Evolutionary conservation across 2,329 filamentous ascomycete genomes (phyloP), one percentile per base, ranked within the genome.

Genomic region (Dactylonectria estremocensis): DNA sequence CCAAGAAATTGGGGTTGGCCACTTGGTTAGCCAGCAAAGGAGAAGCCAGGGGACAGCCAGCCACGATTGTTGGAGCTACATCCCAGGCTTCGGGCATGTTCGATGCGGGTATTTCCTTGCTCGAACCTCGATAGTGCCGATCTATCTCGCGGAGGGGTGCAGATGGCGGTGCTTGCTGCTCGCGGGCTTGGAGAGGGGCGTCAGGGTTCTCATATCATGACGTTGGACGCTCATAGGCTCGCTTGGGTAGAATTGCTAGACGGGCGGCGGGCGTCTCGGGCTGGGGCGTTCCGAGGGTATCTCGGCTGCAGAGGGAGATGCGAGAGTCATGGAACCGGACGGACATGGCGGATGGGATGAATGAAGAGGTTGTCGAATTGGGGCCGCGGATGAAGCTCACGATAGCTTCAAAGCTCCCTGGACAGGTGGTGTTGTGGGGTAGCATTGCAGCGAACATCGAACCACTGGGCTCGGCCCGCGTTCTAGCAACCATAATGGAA

Each of bases 361-460:
- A 33, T 58, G 35, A 48, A 14, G 20, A 37, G 56, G 43, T 33
- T 48, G 48, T 48, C 49, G 50, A 57, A 58, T 37, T 33, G 24
- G 40, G 3, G 28, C 35, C 49, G 35, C 8, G 40, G 63, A 46
- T 73, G 74, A 76, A 72, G 69, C 72, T 76, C 71, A 64, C 70
- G 71, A 75, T 76, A 61, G 67, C 63, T 69, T 76, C 49, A 63
- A 64, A 69, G 46, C 24, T 52, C 59, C 20, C 54, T 58, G 67
- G 68, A 58, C 63, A 66, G 63, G 66, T 75, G 74, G 69, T 76
- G 74, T 71, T 76, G 73, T 76, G 74, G 70, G 71, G 74, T 75
- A 73, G 49, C 49, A 70, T 55, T 52, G 53, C 43, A 68, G 53
- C 31, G 20, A 45, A 18, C 50, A 72, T 66, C 65, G 64, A 70